Conservation (phyloP, 2,329 filamentous ascomycete species). For the Xylariaceae sp. region DNA sequence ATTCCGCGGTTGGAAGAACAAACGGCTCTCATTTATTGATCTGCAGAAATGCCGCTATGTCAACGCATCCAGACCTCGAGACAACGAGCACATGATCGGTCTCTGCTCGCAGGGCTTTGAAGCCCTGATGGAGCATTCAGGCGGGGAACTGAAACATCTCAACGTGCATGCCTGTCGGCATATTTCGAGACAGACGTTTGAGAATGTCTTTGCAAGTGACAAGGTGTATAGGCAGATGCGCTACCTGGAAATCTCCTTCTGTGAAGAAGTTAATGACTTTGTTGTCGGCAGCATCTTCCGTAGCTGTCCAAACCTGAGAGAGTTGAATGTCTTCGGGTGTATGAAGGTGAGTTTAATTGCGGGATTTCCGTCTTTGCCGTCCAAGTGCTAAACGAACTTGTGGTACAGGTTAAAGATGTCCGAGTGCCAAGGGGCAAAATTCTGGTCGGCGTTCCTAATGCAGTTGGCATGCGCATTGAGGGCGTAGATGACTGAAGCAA, state of each 20-base stretch:
- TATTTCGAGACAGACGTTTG: slow-evolving; percentile 67
- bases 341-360: slow-evolving; percentile 50
- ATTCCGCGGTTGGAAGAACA: slow-evolving; percentile 74
- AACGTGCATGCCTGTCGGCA: slow-evolving; percentile 84
- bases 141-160: slow-evolving; percentile 58
- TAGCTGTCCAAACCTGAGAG: slow-evolving; percentile 56
- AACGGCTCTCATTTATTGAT: slow-evolving; percentile 65
- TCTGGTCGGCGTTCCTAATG: slow-evolving; percentile 41
- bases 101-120: slow-evolving; percentile 72
- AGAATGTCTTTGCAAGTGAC: slow-evolving; percentile 62
- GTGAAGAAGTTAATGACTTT: slow-evolving; percentile 61
- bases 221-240: slow-evolving; percentile 63
- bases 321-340: slow-evolving; percentile 61
- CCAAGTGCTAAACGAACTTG: slow-evolving; percentile 13
- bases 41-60: slow-evolving; percentile 73
- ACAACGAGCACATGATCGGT: slow-evolving; percentile 63
- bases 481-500: slow-evolving; percentile 30
- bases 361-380: neutral
- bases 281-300: slow-evolving; percentile 61
- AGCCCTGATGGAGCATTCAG: slow-evolving; percentile 81
- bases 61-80: slow-evolving; percentile 64
- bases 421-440: slow-evolving; percentile 41
- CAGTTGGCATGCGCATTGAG: slow-evolving; percentile 41
- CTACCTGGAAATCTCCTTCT: slow-evolving; percentile 75
- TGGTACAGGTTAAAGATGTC: slow-evolving; percentile 35